These are phyloP conservation scores for Linnemannia schmuckeri DNA, from an alignment of 192 early-diverging fungal genomes.

Conservation along the genomic window DNA sequence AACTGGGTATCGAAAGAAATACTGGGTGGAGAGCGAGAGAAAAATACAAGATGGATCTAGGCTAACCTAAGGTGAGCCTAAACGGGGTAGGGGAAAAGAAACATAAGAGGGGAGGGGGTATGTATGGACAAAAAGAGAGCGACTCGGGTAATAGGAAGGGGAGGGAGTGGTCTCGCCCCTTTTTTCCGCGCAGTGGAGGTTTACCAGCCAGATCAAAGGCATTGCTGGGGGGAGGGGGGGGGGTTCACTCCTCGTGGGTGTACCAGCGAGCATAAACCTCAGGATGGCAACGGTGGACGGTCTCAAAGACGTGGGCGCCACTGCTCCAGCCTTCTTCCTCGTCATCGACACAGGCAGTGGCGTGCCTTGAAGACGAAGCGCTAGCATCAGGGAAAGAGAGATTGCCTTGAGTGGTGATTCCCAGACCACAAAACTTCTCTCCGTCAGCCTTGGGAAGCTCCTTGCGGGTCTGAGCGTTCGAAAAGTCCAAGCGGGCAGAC, in stretches of 20 bases:
- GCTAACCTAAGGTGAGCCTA: neutral
- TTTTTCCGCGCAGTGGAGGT: neutral
- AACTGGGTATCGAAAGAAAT: neutral
- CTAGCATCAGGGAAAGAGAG: neutral
- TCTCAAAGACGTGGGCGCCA: slow-evolving; percentile 52
- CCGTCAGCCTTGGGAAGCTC: neutral
- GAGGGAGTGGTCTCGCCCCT: neutral
- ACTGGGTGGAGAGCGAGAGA: neutral
- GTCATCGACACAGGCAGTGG: too few species aligned
- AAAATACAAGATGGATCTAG: neutral
- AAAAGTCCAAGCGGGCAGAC: slow-evolving; percentile 21
- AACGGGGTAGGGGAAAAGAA: neutral
- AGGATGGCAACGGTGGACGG: slow-evolving; percentile 48
- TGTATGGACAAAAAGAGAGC: neutral
- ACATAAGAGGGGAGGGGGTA: neutral
- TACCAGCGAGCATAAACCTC: slow-evolving; percentile 50
- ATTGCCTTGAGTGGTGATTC: neutral
- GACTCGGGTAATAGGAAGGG: slow-evolving; percentile 2
- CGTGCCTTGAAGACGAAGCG: neutral
- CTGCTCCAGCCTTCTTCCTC: slow-evolving; percentile 28
- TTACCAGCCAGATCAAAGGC: neutral
- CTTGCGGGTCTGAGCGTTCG: neutral
- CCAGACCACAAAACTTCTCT: slow-evolving; percentile 7
- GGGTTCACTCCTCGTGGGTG: slow-evolving; percentile 8
- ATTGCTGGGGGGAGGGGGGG: too few species aligned